Percentiles rank a stretch among this genome's conserved stretches.
phyloP scores from a whole-genome alignment of 2,329 filamentous ascomycete species.

The Trichoderma atrobrunneum region DNA sequence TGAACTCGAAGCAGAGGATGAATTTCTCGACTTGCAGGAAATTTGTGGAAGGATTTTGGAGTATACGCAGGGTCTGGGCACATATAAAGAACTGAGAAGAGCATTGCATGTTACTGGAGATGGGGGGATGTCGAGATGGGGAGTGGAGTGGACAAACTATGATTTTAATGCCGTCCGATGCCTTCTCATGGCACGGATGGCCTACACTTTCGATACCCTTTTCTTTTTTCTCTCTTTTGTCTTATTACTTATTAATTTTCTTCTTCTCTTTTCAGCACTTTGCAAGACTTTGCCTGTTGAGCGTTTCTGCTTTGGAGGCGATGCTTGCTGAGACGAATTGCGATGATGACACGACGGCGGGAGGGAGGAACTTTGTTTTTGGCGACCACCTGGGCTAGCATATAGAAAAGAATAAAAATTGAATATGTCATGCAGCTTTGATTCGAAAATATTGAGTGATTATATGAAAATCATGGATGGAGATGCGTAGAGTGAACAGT shows the following conservation, averaged over 20 bases:
- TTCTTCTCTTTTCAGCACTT: background rate
- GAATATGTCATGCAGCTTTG: background rate
- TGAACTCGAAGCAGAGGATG: background rate
- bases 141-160: slow-evolving; percentile 10
- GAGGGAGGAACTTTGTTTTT: background rate
- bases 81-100: background rate
- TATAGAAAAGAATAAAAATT: background rate
- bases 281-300: background rate
- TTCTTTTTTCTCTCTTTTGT: background rate
- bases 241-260: background rate
- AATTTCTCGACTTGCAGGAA: background rate
- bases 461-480: background rate
- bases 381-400: background rate
- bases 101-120: background rate
- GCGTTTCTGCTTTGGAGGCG: background rate
- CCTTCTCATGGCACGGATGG: slow-evolving; percentile 3
- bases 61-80: background rate
- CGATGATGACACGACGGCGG: slow-evolving; percentile 1
- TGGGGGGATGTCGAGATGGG: background rate
- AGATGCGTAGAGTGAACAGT: background rate
- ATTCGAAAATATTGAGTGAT: background rate
- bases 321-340: background rate
- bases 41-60: background rate
- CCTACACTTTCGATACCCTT: slow-evolving; percentile 29
- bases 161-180: slow-evolving; percentile 9